phyloP scores from a whole-genome alignment of 176 grass and related monocot genomes.

The Aegilops speltoides region DNA sequence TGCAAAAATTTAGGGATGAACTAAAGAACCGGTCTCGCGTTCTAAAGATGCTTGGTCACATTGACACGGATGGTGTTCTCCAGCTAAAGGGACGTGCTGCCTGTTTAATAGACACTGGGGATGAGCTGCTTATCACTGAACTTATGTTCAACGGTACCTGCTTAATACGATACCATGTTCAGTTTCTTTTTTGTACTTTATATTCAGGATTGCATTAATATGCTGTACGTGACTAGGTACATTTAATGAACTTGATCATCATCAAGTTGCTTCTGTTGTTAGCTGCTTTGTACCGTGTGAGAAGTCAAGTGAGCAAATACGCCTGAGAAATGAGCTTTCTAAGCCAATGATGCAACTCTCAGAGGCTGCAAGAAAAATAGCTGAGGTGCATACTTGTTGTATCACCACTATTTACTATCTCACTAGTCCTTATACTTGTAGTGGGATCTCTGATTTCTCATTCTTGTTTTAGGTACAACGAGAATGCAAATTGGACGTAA shows the following conservation, averaged over 20 bases:
- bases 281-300: conserved; percentile 98
- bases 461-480: conserved; percentile 76
- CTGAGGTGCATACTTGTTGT: conserved; percentile 65
- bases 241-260: conserved; percentile 98
- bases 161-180: not conserved
- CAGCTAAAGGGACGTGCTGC: conserved; percentile 95
- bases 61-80: conserved; percentile 92
- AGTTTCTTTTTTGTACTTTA: conserved; percentile 23
- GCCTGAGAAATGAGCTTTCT: conserved; percentile 86
- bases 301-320: conserved; percentile 98
- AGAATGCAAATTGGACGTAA: conserved; percentile 96
- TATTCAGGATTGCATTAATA: conserved; percentile 3
- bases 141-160: conserved; percentile 92
- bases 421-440: not conserved
- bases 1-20: conserved; percentile 99
- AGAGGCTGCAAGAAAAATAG: conserved; percentile 98
- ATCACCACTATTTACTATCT: conserved; percentile 23
- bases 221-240: conserved; percentile 54
- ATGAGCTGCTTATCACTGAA: conserved; percentile 98
- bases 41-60: conserved; percentile 97
- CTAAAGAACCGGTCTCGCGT: conserved; percentile 88
- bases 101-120: conserved; percentile 97
- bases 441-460: conserved; percentile 36
- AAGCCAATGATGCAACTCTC: conserved; percentile 87
- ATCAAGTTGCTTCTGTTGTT: conserved; percentile 86